Conservation (phyloP, 2,329 filamentous ascomycete species). For the Ophiocordyceps camponoti-leonardi region DNA sequence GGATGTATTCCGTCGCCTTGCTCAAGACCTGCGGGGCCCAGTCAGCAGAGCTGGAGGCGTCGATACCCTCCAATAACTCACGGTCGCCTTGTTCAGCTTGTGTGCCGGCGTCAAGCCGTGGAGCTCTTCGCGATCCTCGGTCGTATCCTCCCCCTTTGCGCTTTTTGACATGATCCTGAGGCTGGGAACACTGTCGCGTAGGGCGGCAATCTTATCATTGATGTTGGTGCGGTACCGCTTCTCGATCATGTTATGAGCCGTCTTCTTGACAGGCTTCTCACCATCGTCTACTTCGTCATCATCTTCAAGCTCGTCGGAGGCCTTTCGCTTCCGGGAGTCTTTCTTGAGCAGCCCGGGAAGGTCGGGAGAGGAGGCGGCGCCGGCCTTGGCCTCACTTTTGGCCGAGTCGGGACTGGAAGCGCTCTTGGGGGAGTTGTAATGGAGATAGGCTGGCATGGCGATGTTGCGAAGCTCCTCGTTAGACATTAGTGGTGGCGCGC, state of each 20-base stretch:
- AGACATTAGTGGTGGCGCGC: conserved; percentile 23
- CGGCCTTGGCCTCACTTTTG: conserved; percentile 27
- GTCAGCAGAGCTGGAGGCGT: not conserved
- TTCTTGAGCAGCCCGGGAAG: conserved; percentile 21
- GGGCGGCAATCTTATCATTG: conserved; percentile 89
- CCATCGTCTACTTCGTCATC: conserved; percentile 40
- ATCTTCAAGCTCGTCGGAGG: conserved; percentile 35
- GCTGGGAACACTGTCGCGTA: conserved; percentile 83
- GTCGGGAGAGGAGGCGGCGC: conserved; percentile 43
- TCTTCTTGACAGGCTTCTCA: conserved; percentile 58
- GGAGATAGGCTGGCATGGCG: conserved; percentile 45
- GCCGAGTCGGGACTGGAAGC: conserved; percentile 40
- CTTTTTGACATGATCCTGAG: conserved; percentile 69
- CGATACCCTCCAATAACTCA: conserved; percentile 12
- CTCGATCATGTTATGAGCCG: conserved; percentile 95
- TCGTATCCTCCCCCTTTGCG: conserved; percentile 47
- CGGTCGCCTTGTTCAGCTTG: conserved; percentile 95
- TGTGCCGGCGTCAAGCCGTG: conserved; percentile 70
- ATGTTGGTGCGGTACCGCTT: conserved; percentile 92
- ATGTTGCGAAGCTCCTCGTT: conserved; percentile 44
- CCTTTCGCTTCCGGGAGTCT: conserved; percentile 49
- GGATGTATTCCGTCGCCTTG: conserved; percentile 93
- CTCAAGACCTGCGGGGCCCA: conserved; percentile 47
- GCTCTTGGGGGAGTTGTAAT: conserved; percentile 41
- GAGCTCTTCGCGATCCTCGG: conserved; percentile 57